Evolutionary conservation across 2,329 filamentous ascomycete genomes (phyloP).

Genomic region (Westerdykella sp.): DNA sequence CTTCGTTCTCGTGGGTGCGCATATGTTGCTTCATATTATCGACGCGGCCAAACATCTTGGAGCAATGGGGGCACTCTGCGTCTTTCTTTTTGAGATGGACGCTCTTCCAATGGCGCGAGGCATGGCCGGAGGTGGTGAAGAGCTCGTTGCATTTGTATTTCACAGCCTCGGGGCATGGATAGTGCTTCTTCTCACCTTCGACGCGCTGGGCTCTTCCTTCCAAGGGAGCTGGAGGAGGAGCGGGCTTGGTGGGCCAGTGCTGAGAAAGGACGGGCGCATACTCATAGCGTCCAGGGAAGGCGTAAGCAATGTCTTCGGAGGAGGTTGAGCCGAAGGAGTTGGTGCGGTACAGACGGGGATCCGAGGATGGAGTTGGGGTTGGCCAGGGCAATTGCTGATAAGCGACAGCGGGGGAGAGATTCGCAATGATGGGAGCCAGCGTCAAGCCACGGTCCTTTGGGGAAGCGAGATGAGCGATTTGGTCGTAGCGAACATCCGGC

Average conservation of each 20-base stretch:
- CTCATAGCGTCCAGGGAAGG: no score
- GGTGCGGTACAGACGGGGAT: no score
- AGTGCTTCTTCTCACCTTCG: slow-evolving; percentile 55
- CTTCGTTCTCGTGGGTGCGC: slow-evolving; percentile 60
- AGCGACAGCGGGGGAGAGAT: no score
- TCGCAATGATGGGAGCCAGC: no score
- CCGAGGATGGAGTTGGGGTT: no score
- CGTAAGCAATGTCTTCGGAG: no score
- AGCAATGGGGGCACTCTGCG: slow-evolving; percentile 58
- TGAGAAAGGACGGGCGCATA: neutral
- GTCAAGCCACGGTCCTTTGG: no score
- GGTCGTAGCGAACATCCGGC: no score
- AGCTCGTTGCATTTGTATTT: slow-evolving; percentile 68
- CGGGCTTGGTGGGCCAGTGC: slow-evolving; percentile 7
- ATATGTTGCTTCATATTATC: slow-evolving; percentile 88
- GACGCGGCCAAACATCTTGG: slow-evolving; percentile 73
- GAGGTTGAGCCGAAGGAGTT: no score
- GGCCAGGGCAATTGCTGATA: no score
- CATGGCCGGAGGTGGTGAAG: slow-evolving; percentile 78
- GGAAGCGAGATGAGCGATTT: no score
- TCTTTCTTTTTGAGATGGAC: slow-evolving; percentile 73
- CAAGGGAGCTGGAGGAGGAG: slow-evolving; percentile 41
- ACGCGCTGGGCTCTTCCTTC: slow-evolving; percentile 36
- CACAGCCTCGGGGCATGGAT: slow-evolving; percentile 67
- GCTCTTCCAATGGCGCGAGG: slow-evolving; percentile 79